phyloP scores from a whole-genome alignment of 192 early-diverging fungal species.

The Entomortierella lignicola region DNA sequence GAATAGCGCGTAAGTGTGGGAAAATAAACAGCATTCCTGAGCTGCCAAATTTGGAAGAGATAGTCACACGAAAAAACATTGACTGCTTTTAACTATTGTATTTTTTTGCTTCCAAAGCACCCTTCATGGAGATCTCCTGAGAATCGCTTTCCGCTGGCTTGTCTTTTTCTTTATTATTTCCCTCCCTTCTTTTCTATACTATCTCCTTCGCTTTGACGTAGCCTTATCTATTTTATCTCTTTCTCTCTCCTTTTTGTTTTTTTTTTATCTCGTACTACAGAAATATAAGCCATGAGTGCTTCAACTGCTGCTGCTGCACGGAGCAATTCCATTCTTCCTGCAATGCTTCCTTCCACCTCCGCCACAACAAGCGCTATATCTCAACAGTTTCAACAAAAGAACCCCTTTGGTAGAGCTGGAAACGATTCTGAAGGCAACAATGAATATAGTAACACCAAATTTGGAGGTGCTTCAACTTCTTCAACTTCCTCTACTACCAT shows the following conservation, averaged over 20 bases:
- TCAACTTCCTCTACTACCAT: background rate
- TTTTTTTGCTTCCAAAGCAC: too few relatives aligned
- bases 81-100: too few relatives aligned
- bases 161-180: background rate
- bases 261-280: too few relatives aligned
- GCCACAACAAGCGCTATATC: slow-evolving; percentile 38
- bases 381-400: slow-evolving; percentile 26
- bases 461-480: too few relatives aligned
- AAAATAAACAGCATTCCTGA: too few relatives aligned
- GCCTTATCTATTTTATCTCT: background rate
- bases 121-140: too few relatives aligned
- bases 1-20: too few relatives aligned
- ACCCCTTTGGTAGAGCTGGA: background rate
- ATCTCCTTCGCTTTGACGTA: too few relatives aligned
- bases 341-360: slow-evolving; percentile 46
- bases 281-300: slow-evolving; percentile 38
- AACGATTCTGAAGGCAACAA: slow-evolving; percentile 3
- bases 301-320: slow-evolving; percentile 51
- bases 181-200: background rate
- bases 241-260: too few relatives aligned
- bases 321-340: slow-evolving; percentile 38
- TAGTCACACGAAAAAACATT: too few relatives aligned
- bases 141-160: too few relatives aligned
- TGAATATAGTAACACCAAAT: background rate
- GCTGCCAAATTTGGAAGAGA: too few relatives aligned